Evolutionary conservation across 176 grass and related monocot species (phyloP).

Genomic region (Phoenix roebelenii): DNA sequence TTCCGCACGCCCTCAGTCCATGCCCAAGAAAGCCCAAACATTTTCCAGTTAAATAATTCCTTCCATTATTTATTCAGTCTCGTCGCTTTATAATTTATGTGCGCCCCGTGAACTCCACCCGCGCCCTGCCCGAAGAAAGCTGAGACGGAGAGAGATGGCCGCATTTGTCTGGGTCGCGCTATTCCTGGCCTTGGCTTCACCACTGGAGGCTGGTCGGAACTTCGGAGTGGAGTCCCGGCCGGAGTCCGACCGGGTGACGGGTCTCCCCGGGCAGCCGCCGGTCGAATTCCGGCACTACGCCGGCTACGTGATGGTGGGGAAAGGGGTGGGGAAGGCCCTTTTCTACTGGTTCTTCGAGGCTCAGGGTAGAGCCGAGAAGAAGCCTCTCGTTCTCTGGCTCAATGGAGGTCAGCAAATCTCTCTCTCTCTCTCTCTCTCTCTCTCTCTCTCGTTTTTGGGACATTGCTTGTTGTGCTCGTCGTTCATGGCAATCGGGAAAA

Average conservation of each 20-base stretch:
- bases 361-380: conserved; percentile 39
- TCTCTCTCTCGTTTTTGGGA: background rate
- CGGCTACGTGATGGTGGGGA: conserved; percentile 51
- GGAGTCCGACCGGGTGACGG: conserved; percentile 43
- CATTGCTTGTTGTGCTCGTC: background rate
- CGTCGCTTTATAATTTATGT: no score
- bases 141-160: no score
- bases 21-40: no score
- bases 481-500: background rate
- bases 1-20: no score
- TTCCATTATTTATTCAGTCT: no score
- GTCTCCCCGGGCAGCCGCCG: conserved; percentile 58
- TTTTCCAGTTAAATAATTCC: no score
- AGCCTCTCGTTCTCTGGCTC: conserved; percentile 97
- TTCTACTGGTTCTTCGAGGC: conserved; percentile 99
- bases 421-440: no score
- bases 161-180: conserved; percentile 1
- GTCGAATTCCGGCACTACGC: conserved; percentile 72
- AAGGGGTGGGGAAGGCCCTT: conserved; percentile 43
- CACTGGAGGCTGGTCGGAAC: conserved; percentile 8
- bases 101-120: no score
- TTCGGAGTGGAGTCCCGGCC: background rate
- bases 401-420: conserved; percentile 56
- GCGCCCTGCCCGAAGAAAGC: no score
- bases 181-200: conserved; percentile 7